phyloP scores from a whole-genome alignment of 2,329 filamentous ascomycete species.

The Botrytis fabae region DNA sequence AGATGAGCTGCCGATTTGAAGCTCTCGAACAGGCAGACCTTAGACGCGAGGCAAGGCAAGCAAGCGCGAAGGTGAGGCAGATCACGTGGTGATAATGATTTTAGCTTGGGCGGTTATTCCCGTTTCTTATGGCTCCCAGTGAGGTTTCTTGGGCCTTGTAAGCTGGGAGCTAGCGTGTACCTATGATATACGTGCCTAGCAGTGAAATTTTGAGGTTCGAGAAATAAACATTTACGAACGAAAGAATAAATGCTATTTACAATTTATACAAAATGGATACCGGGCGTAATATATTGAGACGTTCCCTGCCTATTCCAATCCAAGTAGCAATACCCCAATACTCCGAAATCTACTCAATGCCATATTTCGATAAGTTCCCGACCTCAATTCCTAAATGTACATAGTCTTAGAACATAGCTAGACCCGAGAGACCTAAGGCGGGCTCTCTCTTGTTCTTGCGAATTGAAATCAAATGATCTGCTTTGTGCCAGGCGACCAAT shows the following conservation, averaged over 20 bases:
- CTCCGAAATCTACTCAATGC: constrained; percentile 5
- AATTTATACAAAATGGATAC: constrained; percentile 9
- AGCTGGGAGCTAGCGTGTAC: background rate
- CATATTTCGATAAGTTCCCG: background rate
- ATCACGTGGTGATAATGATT: constrained; percentile 21
- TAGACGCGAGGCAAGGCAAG: constrained; percentile 31
- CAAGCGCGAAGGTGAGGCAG: constrained; percentile 15
- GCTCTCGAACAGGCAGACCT: constrained; percentile 32
- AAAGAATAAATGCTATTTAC: background rate
- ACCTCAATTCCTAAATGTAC: background rate
- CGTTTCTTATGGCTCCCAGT: background rate
- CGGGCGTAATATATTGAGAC: background rate
- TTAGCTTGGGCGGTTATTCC: constrained; percentile 13
- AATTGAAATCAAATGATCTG: background rate
- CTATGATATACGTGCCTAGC: background rate
- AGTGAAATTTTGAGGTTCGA: background rate
- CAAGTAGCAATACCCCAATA: background rate
- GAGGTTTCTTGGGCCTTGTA: background rate
- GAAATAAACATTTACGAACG: background rate
- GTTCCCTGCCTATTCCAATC: background rate
- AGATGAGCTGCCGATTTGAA: constrained; percentile 22
- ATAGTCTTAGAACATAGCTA: background rate
- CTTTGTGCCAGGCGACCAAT: background rate
- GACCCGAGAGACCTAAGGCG: background rate
- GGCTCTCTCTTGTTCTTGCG: background rate